Evolutionary conservation across 73 alveolate species (phyloP), one percentile per base, ranked within the genome.

Genomic region (Uronychia setigera): DNA sequence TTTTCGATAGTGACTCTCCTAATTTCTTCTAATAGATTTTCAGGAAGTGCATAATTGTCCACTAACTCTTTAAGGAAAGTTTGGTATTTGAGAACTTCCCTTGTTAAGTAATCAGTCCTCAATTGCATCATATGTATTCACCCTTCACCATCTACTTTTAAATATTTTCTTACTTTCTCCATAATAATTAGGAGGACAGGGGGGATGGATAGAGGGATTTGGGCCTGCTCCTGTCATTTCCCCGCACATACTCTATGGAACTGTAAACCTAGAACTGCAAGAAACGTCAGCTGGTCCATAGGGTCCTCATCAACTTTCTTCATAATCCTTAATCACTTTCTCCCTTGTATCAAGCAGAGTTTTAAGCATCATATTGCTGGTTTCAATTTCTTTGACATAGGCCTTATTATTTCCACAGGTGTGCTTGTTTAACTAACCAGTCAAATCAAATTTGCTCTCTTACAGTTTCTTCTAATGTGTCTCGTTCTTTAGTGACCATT

Each of bases 1-100:
- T 67, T 67, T 26, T 67, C 79, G 34, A 67, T 28, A 13, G 79
- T 67, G 34, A 67, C 32, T 26, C 79, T 67, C 26, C 79, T 67
- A 26, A 67, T 67, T 5, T 67, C 79, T 30, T 67, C 79, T 1
- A 67, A 5, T 9, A 67, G 32, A 67, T 67, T 67, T 9, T 67
- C 79, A 5, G 79, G 79, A 26, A 67, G 32, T 5, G 29, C 79
- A 26, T 67, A 67, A 5, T 25, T 26, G 32, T 67, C 79, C 14
- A 67, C 32, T 67, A 67, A 67, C 1, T 67, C 79, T 67, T 67
- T 67, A 1, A 67, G 26, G 30, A 67, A 67, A 26, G 9, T 67
- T 30, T 67, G 30, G 30, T 13, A 67, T 26, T 67, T 67, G 79
- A 67, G 32, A 5, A 67, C 79, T 28, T 67, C 79, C 9, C 79